phyloP scores from a whole-genome alignment of 371 early-diverging fungal species.

The Mortierella sp. region DNA sequence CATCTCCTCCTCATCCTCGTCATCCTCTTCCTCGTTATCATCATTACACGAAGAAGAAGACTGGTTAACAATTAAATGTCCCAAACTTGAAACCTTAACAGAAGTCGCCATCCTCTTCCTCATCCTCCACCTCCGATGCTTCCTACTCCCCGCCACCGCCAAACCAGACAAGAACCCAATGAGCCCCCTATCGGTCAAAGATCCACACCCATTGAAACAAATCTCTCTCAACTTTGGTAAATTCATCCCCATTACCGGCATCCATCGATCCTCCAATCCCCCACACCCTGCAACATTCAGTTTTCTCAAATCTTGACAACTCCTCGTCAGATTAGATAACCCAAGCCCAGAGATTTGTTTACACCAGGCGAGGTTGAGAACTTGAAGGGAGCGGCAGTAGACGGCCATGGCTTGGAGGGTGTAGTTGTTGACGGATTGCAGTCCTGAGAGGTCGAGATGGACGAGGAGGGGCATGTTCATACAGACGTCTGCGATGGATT shows the following conservation, averaged over 20 bases:
- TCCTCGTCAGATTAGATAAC: slow-evolving; percentile 52
- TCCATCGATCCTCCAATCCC: slow-evolving; percentile 62
- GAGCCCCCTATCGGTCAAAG: slow-evolving; percentile 62
- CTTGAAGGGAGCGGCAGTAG: slow-evolving; percentile 58
- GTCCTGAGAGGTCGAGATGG: slow-evolving; percentile 65
- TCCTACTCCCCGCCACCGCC: slow-evolving; percentile 36
- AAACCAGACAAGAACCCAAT: slow-evolving; percentile 54
- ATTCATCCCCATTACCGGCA: slow-evolving; percentile 58
- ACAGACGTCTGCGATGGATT: slow-evolving; percentile 63
- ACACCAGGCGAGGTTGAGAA: slow-evolving; percentile 70
- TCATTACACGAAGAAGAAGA: slow-evolving; percentile 38
- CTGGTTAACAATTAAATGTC: slow-evolving; percentile 35
- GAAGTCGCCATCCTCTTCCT: slow-evolving; percentile 31
- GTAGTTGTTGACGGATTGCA: slow-evolving; percentile 63
- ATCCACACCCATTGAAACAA: slow-evolving; percentile 64
- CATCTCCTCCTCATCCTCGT: slow-evolving; percentile 16
- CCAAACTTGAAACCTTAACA: slow-evolving; percentile 38
- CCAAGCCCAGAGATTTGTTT: slow-evolving; percentile 67
- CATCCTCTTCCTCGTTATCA: slow-evolving; percentile 18
- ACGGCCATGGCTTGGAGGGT: slow-evolving; percentile 61
- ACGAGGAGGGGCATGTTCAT: slow-evolving; percentile 54
- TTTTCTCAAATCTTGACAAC: slow-evolving; percentile 59
- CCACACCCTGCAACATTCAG: slow-evolving; percentile 68
- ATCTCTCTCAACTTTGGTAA: slow-evolving; percentile 63
- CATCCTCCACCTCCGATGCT: slow-evolving; percentile 28